Evolutionary conservation across 73 alveolate genomes (phyloP), one percentile per base, ranked within the genome.

Genomic region (Paramecium sonneborni): DNA sequence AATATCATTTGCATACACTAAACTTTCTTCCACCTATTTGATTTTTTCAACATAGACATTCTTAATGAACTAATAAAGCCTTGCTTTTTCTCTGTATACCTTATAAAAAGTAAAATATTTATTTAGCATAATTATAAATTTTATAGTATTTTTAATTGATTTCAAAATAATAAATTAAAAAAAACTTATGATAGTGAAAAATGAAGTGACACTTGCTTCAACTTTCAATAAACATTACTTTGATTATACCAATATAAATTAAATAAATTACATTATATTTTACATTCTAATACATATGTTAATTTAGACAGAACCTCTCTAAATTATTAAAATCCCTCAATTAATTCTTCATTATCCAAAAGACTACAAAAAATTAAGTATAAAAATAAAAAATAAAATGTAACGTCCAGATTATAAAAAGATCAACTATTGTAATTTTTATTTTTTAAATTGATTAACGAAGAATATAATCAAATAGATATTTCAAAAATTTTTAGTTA

Each of bases 221-320:
- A 34, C 41, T 82, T n/a, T 88, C 21, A 15, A 43, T 55, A 43
- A 24, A 39, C 56, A 46, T 69, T 52, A 3, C 11, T 69, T 24
- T 88, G 38, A 24, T 62, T 48, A 28, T 62, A 35, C 3, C 44
- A 12, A 21, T 43, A 14, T 24, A 26, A 5, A 37, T 43, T 14
- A 44, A 57, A 23, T 41, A 76, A 21, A 10, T 30, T 88, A 69
- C 74, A 46, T 24, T 12, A 12, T 44, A 38, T 58, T 88, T 41
- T 69, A 69, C 87, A 70, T 24, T 88, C 94, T 43, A 69, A 88
- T 88, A 70, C 91, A 26, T 38, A 52, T 44, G 94, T 88, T 9
- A 88, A 48, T 70, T 88, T 88, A 5, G 79, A 38, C 4, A 88
- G 43, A 11, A 88, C 87, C 8, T 69, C 91, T 24, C 87, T 88